Conservation (phyloP, 208 protist genomes). For the Trypanosomatidae sp. region DNA sequence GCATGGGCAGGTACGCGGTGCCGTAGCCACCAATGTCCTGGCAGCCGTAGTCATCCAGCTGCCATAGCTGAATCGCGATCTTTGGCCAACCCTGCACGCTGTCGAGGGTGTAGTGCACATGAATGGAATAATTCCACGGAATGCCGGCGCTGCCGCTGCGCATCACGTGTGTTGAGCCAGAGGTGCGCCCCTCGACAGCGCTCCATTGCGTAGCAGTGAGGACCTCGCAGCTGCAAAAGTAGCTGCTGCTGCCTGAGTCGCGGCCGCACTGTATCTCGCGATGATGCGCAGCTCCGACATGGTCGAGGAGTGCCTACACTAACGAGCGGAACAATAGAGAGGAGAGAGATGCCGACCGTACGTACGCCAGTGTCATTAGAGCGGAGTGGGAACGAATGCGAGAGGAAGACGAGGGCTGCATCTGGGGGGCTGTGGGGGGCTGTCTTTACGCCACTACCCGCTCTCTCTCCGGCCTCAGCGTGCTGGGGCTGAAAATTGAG, state of each 20-base stretch:
- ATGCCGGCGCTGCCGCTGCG: conserved; percentile 41
- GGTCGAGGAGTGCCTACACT: background rate
- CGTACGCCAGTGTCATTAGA: background rate
- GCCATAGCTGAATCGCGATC: conserved; percentile 89
- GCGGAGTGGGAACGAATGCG: too few species aligned
- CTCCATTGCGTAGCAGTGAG: conserved; percentile 76
- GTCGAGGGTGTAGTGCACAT: conserved; percentile 79
- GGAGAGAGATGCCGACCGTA: background rate
- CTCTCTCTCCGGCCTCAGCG: background rate
- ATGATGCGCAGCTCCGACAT: conserved; percentile 89
- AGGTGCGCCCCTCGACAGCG: conserved; percentile 63
- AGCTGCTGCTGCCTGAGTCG: conserved; percentile 62
- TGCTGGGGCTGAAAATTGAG: background rate
- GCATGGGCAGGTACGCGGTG: conserved; percentile 78
- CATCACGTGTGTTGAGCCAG: conserved; percentile 88
- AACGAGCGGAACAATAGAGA: background rate
- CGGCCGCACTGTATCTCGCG: conserved; percentile 65
- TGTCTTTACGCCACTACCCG: too few species aligned
- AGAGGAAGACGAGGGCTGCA: background rate
- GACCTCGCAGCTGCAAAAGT: conserved; percentile 86
- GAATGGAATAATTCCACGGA: conserved; percentile 81
- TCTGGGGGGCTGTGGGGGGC: too few species aligned
- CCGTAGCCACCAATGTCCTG: conserved; percentile 90
- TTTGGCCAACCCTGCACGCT: conserved; percentile 89
- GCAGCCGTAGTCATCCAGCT: conserved; percentile 82